These are phyloP conservation scores for Melaleuca alternifolia DNA, from an alignment of 345 rosid species.

Conservation along the genomic window DNA sequence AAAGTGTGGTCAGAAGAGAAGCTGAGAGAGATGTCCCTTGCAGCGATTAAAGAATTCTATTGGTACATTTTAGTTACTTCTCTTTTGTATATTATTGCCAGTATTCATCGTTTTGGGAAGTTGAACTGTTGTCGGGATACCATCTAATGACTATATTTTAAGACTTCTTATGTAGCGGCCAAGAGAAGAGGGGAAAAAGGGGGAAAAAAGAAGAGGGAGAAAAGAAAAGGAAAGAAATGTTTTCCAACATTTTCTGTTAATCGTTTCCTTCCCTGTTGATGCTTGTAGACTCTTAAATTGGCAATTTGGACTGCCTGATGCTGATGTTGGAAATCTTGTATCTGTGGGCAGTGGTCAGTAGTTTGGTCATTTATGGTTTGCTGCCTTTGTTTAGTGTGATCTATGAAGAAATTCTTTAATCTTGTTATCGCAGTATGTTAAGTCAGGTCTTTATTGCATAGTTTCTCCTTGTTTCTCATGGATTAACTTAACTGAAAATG, in stretches of 20 bases:
- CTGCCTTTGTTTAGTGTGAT: not conserved
- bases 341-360: not conserved
- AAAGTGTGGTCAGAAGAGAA: constrained; percentile 48
- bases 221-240: no score
- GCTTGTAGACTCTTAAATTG: no score
- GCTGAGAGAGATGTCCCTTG: constrained; percentile 45
- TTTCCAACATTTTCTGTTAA: not conserved
- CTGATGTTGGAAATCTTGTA: not conserved
- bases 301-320: no score
- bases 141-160: not conserved
- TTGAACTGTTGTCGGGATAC: not conserved
- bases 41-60: constrained; percentile 85
- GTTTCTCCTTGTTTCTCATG: not conserved
- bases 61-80: constrained; percentile 35
- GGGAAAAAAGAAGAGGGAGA: not conserved
- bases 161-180: not conserved
- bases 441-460: not conserved
- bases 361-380: not conserved
- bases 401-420: not conserved
- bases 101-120: not conserved
- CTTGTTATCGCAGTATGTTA: not conserved
- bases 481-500: not conserved
- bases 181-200: not conserved
- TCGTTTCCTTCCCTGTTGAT: no score
- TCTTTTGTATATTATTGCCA: not conserved